Evolutionary conservation across 2,329 filamentous ascomycete species (phyloP), one percentile per base, ranked within the genome.

Genomic region (Colletotrichum sp.): DNA sequence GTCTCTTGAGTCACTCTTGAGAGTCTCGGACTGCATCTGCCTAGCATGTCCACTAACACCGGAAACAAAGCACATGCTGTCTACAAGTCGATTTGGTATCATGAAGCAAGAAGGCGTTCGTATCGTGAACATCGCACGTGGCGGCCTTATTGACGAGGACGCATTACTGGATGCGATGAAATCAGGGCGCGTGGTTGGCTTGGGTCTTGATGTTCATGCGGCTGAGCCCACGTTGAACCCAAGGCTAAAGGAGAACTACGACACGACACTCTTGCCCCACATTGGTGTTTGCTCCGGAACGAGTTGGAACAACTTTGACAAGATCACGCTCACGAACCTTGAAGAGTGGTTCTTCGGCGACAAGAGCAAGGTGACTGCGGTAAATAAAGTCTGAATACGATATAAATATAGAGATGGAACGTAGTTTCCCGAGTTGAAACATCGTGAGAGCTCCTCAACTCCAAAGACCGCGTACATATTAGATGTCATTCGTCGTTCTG

Each of bases 311-410:
- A 62, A 62, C 18, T 62, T 62, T n/a, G 59, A 62, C 28, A 62
- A 62, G 16, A 24, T 30, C 10, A 66, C 63, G 13, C 36, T 66
- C 6, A 48, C 22, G 8, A 66, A 66, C 36, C 18, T 66, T 22
- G 63, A 66, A 48, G 26, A 66, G 3, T 82, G 80, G 2, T 80
- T 62, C 30, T 62, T 62, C n/a, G 59, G 59, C 8, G 28, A 62
- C 18, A 62, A n/a, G 59, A 62, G 6, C 26, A 62, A 62, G 18
- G 59, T 62, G 28, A 62, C 59, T 62, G 59, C 59, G 12, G 59
- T 62, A 16, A 62, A 62, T 62, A 15, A 62, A 13, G 59, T 62
- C 13, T n/a, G n/a, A 62, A n/a, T n/a, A 34, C 4, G 7, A 9
- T 9, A 28, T 26, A 15, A 59, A 24, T 9, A 26, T 59, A 28